Percentiles rank a stretch among this genome's conserved stretches.
These are phyloP conservation scores for Circinella minor DNA, from an alignment of 371 early-diverging fungal genomes.

Conservation along the genomic window DNA sequence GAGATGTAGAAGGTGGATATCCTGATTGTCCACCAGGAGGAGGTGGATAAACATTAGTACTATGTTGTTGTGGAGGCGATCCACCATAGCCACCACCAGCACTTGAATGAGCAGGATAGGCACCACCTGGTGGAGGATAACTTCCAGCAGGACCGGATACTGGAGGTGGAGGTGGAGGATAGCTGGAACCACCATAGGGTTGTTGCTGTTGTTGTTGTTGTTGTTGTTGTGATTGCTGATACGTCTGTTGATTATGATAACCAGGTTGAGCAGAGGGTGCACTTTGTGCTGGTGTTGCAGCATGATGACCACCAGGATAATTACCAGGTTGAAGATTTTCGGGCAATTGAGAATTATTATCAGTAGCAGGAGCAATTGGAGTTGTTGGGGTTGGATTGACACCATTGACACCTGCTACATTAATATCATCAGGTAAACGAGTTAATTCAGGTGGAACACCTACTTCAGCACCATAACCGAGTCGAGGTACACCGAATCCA, in stretches of 20 bases:
- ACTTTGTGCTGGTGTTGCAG: background rate
- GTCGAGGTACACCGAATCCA: slow-evolving; percentile 47
- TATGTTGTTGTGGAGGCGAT: slow-evolving; percentile 4
- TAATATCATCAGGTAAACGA: slow-evolving; percentile 40
- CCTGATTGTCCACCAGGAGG: background rate
- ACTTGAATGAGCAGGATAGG: background rate
- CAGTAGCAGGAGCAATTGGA: slow-evolving; percentile 4
- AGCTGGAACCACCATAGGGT: background rate
- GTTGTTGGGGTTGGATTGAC: slow-evolving; percentile 18
- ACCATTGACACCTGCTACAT: slow-evolving; percentile 40
- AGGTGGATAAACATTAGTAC: background rate
- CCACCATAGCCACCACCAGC: background rate
- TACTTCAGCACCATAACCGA: slow-evolving; percentile 51
- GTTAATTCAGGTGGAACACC: slow-evolving; percentile 48
- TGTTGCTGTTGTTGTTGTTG: background rate
- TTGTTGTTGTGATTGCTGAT: background rate
- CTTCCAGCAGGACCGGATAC: background rate
- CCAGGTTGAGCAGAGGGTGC: background rate
- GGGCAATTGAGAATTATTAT: background rate
- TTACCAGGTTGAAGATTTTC: slow-evolving; percentile 1
- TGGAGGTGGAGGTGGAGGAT: slow-evolving; percentile 5
- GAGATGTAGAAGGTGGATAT: background rate
- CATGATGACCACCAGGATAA: background rate
- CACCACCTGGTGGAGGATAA: slow-evolving; percentile 1
- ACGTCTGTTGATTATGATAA: background rate